phyloP scores from a whole-genome alignment of 306 rosid genomes.

The Aeschynomene evenia region DNA sequence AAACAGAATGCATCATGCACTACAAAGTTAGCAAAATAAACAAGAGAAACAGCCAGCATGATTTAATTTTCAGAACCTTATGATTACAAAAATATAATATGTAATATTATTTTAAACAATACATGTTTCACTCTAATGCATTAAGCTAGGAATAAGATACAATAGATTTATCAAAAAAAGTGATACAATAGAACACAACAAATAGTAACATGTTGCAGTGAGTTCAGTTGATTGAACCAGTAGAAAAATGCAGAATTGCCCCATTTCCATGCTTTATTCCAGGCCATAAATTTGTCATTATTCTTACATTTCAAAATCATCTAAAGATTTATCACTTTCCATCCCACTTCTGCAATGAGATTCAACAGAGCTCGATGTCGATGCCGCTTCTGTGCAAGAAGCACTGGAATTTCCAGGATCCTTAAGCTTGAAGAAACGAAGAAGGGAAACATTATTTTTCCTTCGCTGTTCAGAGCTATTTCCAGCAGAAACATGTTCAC shows the following conservation, averaged over 20 bases:
- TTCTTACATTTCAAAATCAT: constrained; percentile 20
- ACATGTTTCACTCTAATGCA: not conserved
- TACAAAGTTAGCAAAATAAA: not conserved
- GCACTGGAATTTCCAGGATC: constrained; percentile 18
- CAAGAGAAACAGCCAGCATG: not conserved
- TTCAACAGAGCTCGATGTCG: constrained; percentile 31
- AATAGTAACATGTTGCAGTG: not conserved
- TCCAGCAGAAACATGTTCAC: constrained; percentile 19
- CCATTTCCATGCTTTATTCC: not conserved
- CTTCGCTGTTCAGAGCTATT: constrained; percentile 13
- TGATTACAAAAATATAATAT: not conserved
- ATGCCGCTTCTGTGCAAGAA: constrained; percentile 27
- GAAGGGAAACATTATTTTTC: constrained; percentile 42
- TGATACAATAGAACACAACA: constrained; percentile 28
- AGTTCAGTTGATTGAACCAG: not conserved
- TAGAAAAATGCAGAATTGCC: not conserved
- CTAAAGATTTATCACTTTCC: constrained; percentile 29
- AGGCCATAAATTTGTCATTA: not conserved
- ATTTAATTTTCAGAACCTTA: not conserved
- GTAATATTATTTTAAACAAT: not conserved
- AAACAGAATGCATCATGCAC: constrained; percentile 2
- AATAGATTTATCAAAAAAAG: no score
- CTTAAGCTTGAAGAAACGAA: constrained; percentile 54
- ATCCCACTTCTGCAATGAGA: constrained; percentile 31
- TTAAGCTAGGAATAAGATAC: not conserved